These are phyloP conservation scores for Papiliotrema terrestris DNA, from an alignment of 1,284 basidiomycete species.

Conservation along the genomic window DNA sequence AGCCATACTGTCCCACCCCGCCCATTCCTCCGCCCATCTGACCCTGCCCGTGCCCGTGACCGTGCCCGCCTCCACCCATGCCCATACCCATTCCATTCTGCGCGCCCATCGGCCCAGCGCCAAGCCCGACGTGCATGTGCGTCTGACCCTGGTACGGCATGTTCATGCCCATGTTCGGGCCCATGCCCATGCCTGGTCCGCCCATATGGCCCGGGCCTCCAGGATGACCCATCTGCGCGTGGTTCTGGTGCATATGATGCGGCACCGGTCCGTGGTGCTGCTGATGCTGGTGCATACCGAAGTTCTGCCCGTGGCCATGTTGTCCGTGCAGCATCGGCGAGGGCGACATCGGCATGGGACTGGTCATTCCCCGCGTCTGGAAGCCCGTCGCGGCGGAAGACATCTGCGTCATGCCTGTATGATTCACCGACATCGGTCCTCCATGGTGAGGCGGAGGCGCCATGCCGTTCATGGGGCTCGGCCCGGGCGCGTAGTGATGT, in stretches of 20 bases:
- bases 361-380: conserved; percentile 17
- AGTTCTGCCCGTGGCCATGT: background rate
- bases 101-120: conserved; percentile 32
- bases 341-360: conserved; percentile 15
- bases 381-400: conserved; percentile 11
- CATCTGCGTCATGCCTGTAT: conserved; percentile 12
- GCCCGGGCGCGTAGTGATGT: conserved; percentile 19
- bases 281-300: conserved; percentile 1
- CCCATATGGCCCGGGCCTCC: conserved; percentile 8
- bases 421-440: conserved; percentile 31
- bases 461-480: conserved; percentile 10
- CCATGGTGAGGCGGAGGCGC: conserved; percentile 14
- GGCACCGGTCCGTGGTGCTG: background rate
- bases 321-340: background rate
- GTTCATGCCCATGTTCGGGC: conserved; percentile 16
- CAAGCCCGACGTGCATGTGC: conserved; percentile 40
- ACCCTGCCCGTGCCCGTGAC: background rate
- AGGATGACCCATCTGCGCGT: conserved; percentile 9
- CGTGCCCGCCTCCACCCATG: background rate
- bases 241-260: background rate
- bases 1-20: conserved; percentile 32
- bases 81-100: conserved; percentile 14
- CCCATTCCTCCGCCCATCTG: conserved; percentile 3
- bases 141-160: conserved; percentile 26
- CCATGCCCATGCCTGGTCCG: conserved; percentile 2